Evolutionary conservation across 139 green algal genomes (phyloP).

Genomic region (Chlorella sp.): DNA sequence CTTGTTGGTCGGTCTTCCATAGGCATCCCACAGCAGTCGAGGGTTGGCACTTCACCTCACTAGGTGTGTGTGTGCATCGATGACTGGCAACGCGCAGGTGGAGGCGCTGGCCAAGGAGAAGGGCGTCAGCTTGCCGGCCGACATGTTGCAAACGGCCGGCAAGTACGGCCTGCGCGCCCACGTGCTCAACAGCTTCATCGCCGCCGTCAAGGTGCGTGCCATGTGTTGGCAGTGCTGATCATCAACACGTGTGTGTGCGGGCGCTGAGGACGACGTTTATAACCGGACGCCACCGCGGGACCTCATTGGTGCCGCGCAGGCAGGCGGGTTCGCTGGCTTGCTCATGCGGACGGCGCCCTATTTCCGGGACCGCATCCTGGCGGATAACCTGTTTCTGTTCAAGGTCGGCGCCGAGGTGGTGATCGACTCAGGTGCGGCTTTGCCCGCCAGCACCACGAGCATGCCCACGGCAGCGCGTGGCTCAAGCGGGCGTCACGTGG

Average conservation of each 20-base stretch:
- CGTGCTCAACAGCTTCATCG: slow-evolving; percentile 23
- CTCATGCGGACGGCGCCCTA: slow-evolving; percentile 52
- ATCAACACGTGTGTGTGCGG: background rate
- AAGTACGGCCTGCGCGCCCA: slow-evolving; percentile 31
- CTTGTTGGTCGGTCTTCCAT: background rate
- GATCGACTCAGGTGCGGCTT: slow-evolving; percentile 78
- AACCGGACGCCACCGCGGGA: no score
- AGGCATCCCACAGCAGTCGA: background rate
- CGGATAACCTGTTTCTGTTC: slow-evolving; percentile 83
- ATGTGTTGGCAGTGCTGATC: background rate
- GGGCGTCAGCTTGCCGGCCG: slow-evolving; percentile 35
- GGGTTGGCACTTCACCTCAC: background rate
- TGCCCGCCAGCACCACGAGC: background rate
- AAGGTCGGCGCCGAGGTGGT: slow-evolving; percentile 79
- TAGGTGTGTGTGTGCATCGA: background rate
- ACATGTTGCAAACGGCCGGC: slow-evolving; percentile 43
- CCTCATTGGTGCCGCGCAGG: no score
- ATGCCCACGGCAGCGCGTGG: background rate
- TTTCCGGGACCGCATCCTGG: slow-evolving; percentile 79
- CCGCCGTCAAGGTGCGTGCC: slow-evolving; percentile 22
- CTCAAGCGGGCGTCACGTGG: background rate
- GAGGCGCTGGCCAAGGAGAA: slow-evolving; percentile 34
- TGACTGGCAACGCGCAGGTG: slow-evolving; percentile 21
- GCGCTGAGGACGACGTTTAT: background rate
- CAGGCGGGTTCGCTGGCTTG: slow-evolving; percentile 31